These are phyloP conservation scores for Acanthamoeba lugdunensis DNA, from an alignment of 208 protist genomes.

Conservation along the genomic window DNA sequence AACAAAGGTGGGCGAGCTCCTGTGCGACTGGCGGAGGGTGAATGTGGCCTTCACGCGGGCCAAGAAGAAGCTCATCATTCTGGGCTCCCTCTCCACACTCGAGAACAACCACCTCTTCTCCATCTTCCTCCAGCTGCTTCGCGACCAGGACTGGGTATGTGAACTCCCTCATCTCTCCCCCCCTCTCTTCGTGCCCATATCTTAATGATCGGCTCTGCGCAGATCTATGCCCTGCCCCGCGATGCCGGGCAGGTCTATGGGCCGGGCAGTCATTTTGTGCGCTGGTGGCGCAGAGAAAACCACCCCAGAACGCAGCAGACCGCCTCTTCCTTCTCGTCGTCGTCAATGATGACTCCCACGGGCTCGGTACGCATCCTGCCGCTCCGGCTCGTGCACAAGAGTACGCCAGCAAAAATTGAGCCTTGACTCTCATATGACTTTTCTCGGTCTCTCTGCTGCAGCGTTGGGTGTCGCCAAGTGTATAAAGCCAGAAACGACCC, in stretches of 20 bases:
- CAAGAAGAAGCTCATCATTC: conserved; percentile 91
- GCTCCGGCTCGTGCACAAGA: not conserved
- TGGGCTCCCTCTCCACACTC: conserved; percentile 78
- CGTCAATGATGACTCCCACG: not conserved
- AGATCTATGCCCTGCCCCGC: conserved; percentile 34
- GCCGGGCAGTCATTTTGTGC: conserved; percentile 6
- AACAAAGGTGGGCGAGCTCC: conserved; percentile 86
- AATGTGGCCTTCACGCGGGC: conserved; percentile 94
- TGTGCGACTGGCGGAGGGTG: conserved; percentile 90
- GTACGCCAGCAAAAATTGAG: not conserved
- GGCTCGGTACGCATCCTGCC: not conserved
- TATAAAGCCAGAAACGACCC: not conserved
- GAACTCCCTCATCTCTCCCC: not conserved
- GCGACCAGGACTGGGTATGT: conserved; percentile 65
- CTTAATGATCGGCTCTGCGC: too few species aligned
- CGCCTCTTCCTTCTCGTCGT: not conserved
- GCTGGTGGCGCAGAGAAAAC: conserved; percentile 25
- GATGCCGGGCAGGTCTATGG: conserved; percentile 37
- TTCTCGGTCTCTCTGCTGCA: not conserved
- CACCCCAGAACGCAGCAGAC: not conserved
- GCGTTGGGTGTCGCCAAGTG: not conserved
- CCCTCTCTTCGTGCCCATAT: not conserved
- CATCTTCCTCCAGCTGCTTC: conserved; percentile 53
- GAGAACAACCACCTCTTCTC: conserved; percentile 68
- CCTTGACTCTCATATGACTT: too few species aligned